Conservation (phyloP, 352 stramenopile species). For the Poterioochromonas sp. region DNA sequence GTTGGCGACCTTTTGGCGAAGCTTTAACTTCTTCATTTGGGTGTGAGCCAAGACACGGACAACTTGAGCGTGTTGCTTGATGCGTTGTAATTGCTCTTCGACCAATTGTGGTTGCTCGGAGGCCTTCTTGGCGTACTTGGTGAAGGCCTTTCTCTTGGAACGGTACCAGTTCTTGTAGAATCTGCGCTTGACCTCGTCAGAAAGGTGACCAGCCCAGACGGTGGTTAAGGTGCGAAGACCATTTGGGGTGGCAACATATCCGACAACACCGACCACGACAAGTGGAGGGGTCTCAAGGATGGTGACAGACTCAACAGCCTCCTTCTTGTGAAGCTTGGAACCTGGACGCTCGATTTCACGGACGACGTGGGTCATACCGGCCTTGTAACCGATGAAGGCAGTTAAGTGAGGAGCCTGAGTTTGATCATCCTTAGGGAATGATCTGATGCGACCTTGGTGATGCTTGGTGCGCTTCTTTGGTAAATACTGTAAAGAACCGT, state of each 20-base stretch:
- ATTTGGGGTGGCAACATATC: conserved; percentile 98
- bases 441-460: conserved; percentile 94
- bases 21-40: conserved; percentile 97
- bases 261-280: conserved; percentile 97
- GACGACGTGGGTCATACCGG: conserved; percentile 99
- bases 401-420: conserved; percentile 93
- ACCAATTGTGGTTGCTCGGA: conserved; percentile 76
- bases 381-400: conserved; percentile 99
- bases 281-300: conserved; percentile 99
- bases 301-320: conserved; percentile 96
- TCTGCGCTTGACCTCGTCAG: conserved; percentile 94
- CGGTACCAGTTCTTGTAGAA: conserved; percentile 99
- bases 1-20: conserved; percentile 99
- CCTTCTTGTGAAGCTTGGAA: conserved; percentile 99
- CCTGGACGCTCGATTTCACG: conserved; percentile 95
- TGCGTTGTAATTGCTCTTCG: conserved; percentile 94
- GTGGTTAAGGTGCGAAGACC: conserved; percentile 97
- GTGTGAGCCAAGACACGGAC: conserved; percentile 98
- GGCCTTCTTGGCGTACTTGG: conserved; percentile 99
- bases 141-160: conserved; percentile 99
- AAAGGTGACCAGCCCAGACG: conserved; percentile 98
- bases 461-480: conserved; percentile 99
- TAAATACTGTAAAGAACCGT: conserved; percentile 96
- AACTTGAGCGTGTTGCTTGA: conserved; percentile 99
- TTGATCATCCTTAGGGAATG: conserved; percentile 96